These are phyloP conservation scores for Penicillium polonicum DNA, from an alignment of 2,329 filamentous ascomycete genomes.

Conservation along the genomic window DNA sequence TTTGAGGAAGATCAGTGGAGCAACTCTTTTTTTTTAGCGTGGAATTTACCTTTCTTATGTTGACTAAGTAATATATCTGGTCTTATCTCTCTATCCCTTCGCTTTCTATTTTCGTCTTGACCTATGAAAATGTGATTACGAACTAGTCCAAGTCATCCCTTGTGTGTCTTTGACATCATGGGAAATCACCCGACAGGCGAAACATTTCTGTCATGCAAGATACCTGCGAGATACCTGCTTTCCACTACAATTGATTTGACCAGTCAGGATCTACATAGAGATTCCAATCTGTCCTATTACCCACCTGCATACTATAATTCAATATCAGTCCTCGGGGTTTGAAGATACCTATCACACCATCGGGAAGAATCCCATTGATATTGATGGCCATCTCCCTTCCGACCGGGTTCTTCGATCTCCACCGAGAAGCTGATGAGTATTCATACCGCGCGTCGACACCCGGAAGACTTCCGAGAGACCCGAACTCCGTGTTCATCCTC, in stretches of 20 bases:
- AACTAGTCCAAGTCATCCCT: slow-evolving; percentile 6
- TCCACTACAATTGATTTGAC: not conserved
- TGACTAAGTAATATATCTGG: not conserved
- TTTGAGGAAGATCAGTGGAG: slow-evolving; percentile 13
- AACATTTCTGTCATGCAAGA: slow-evolving; percentile 6
- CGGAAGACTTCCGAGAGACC: not conserved
- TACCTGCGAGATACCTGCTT: slow-evolving; percentile 1
- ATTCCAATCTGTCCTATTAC: not conserved
- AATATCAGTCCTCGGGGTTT: not conserved
- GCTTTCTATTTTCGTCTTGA: not conserved
- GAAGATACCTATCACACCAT: slow-evolving; percentile 2
- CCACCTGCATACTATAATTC: slow-evolving; percentile 2
- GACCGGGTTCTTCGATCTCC: not conserved
- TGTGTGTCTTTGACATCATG: slow-evolving; percentile 5
- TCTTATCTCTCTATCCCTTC: not conserved
- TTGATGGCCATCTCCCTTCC: not conserved
- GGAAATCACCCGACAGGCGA: slow-evolving; percentile 10
- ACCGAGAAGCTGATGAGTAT: not conserved
- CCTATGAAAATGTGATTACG: not conserved
- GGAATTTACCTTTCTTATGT: not conserved
- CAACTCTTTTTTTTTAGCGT: not conserved
- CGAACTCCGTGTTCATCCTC: not conserved
- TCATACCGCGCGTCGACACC: not conserved
- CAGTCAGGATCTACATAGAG: not conserved
- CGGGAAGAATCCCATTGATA: not conserved